Evolutionary conservation across 2,329 filamentous ascomycete species (phyloP).

Genomic region (Cyanodermella asteris): DNA sequence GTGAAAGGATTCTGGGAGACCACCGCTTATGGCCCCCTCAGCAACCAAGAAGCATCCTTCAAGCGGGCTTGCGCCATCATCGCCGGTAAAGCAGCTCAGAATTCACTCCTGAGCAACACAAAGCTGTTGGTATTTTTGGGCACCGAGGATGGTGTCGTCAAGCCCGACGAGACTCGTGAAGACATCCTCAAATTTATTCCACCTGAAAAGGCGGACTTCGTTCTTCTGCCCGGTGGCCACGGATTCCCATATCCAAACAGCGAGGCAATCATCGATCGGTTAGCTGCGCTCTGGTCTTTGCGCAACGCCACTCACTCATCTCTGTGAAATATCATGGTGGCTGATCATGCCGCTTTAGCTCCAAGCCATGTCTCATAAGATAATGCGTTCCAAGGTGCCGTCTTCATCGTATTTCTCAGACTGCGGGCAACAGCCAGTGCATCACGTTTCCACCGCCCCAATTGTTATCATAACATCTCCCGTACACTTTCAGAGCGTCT

Average conservation of each 20-base stretch:
- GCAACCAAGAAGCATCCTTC: constrained; percentile 7
- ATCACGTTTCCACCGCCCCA: too few species aligned
- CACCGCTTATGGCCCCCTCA: constrained; percentile 6
- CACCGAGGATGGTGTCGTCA: constrained; percentile 2
- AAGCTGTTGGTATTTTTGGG: constrained; percentile 5
- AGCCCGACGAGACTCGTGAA: constrained; percentile 1
- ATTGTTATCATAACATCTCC: too few species aligned
- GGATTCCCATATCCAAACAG: constrained; percentile 3
- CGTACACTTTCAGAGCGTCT: too few species aligned
- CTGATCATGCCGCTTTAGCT: too few species aligned
- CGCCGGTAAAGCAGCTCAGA: too few species aligned
- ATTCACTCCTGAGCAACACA: constrained; percentile 3
- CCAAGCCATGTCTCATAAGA: too few species aligned
- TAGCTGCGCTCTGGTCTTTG: too few species aligned
- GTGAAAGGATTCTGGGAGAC: constrained; percentile 7
- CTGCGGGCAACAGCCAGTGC: too few species aligned
- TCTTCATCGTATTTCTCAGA: too few species aligned
- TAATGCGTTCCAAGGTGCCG: too few species aligned
- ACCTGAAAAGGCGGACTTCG: constrained; percentile 2
- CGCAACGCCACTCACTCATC: too few species aligned
- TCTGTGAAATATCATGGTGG: too few species aligned
- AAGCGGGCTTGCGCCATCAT: constrained; percentile 4
- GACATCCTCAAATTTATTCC: constrained; percentile 4
- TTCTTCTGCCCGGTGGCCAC: constrained; percentile 2
- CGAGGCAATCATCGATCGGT: constrained; percentile 4